Conservation (phyloP, 768 basidiomycete genomes). For the Lactarius sp. region DNA sequence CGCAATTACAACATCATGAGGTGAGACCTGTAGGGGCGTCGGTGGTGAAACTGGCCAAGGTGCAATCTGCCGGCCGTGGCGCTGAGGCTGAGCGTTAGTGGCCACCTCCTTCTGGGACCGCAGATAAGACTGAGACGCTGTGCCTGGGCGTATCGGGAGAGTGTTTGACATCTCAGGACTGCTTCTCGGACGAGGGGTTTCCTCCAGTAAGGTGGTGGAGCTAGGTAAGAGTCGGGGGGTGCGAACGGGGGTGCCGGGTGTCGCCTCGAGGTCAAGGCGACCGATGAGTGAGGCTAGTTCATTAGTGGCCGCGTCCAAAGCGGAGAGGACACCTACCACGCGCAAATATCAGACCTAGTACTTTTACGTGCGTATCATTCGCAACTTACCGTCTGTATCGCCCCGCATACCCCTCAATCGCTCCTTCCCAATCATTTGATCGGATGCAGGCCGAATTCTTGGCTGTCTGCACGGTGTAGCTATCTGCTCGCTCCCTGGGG, state of each 20-base stretch:
- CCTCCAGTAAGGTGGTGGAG: constrained; percentile 26
- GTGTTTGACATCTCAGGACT: constrained; percentile 34
- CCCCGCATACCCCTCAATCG: constrained; percentile 48
- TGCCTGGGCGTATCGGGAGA: constrained; percentile 34
- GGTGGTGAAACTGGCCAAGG: constrained; percentile 53
- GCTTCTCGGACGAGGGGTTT: constrained; percentile 28
- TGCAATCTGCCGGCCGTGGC: constrained; percentile 51
- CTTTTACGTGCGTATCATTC: background rate
- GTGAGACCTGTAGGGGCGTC: constrained; percentile 33
- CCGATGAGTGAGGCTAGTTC: constrained; percentile 76
- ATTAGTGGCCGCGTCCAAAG: constrained; percentile 75
- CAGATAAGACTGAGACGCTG: constrained; percentile 46
- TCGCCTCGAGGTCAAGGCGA: constrained; percentile 76
- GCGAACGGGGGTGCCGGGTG: constrained; percentile 49
- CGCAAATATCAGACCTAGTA: constrained; percentile 4
- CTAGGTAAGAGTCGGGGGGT: constrained; percentile 31
- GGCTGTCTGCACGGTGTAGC: constrained; percentile 38
- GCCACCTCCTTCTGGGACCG: constrained; percentile 29
- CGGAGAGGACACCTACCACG: constrained; percentile 51
- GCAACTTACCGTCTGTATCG: constrained; percentile 47
- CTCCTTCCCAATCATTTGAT: constrained; percentile 49
- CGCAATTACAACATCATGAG: background rate
- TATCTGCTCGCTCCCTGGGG: constrained; percentile 24
- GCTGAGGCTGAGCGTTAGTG: constrained; percentile 20
- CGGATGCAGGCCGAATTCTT: constrained; percentile 56